These are phyloP conservation scores for Populus simonii DNA, from an alignment of 345 rosid genomes.

Conservation along the genomic window DNA sequence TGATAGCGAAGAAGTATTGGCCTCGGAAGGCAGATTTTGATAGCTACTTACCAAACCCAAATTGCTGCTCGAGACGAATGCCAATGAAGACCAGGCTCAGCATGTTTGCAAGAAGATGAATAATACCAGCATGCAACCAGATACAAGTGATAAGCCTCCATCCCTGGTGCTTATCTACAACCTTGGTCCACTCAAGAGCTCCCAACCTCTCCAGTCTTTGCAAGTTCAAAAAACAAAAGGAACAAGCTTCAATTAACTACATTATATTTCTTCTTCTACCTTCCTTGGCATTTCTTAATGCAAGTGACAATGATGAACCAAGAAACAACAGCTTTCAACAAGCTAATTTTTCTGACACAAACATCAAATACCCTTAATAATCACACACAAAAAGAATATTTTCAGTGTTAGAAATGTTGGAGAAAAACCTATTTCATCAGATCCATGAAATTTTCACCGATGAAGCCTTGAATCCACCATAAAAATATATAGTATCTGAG, in stretches of 20 bases:
- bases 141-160: constrained; percentile 30
- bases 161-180: constrained; percentile 21
- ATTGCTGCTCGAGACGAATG: constrained; percentile 31
- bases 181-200: constrained; percentile 19
- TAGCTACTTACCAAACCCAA: constrained; percentile 23
- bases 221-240: neutral
- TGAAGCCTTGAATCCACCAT: neutral
- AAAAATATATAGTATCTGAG: neutral
- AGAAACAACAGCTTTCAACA: neutral
- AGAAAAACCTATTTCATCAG: neutral
- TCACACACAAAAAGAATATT: neutral
- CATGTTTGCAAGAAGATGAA: constrained; percentile 32
- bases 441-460: neutral
- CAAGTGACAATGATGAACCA: neutral
- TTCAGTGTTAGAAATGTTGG: neutral
- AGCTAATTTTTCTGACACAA: neutral
- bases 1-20: neutral
- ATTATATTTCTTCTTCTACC: neutral
- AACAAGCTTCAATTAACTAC: neutral
- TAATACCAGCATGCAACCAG: constrained; percentile 33
- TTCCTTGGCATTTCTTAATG: neutral
- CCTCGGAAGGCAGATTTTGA: neutral
- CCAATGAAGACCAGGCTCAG: constrained; percentile 29
- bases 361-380: neutral
- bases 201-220: constrained; percentile 25